These are phyloP conservation scores for Comarum palustre DNA, from an alignment of 306 rosid genomes.

Conservation along the genomic window DNA sequence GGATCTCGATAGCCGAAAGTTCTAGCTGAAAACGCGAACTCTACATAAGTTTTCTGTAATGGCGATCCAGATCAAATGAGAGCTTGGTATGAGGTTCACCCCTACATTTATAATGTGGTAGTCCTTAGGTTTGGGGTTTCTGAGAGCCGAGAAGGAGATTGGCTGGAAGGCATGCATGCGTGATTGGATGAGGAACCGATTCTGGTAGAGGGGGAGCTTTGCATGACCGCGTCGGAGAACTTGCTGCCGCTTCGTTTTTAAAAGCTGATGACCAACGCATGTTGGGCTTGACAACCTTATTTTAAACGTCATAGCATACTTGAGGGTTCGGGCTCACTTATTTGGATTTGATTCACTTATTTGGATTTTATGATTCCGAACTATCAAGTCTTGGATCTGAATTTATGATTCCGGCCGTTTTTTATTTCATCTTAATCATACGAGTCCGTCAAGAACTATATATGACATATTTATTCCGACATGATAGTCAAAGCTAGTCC, in stretches of 20 bases:
- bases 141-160: neutral
- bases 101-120: conserved; percentile 3
- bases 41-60: neutral
- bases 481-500: too few relatives aligned
- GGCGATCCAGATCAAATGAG: neutral
- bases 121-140: neutral
- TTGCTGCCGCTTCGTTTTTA: neutral
- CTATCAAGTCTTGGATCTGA: too few relatives aligned
- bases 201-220: conserved; percentile 28
- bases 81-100: neutral
- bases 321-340: too few relatives aligned
- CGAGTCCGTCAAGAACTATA: too few relatives aligned
- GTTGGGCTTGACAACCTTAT: neutral
- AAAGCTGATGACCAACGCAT: neutral
- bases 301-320: neutral
- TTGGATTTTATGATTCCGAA: too few relatives aligned
- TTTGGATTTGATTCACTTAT: too few relatives aligned
- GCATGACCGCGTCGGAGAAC: conserved; percentile 25
- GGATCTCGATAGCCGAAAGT: neutral
- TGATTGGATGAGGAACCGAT: conserved; percentile 17
- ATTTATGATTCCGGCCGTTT: too few relatives aligned
- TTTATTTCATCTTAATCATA: too few relatives aligned
- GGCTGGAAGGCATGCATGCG: conserved; percentile 6
- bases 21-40: neutral
- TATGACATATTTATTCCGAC: too few relatives aligned